Evolutionary conservation across 768 basidiomycete species (phyloP), one percentile per base, ranked within the genome.

Genomic region (Plicaturopsis crispa): DNA sequence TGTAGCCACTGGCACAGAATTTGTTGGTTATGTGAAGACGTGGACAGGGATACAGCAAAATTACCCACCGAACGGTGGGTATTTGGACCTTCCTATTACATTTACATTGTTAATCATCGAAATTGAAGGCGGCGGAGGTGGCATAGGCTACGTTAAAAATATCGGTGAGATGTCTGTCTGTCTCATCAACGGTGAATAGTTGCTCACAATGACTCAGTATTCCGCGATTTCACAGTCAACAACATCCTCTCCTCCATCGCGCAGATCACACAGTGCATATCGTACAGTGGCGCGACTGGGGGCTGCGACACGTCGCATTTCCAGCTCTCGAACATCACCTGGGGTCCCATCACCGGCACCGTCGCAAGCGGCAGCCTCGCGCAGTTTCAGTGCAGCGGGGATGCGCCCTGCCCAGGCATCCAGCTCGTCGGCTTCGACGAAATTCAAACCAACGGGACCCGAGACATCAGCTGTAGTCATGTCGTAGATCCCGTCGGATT

Each of bases 81-180:
- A 28, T 31, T 6, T 19, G 19, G 30, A 36, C 24, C n/a, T n/a
- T 20, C 32, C 7, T 31, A 30, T 31, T 13, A 11, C 30, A 14
- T 22, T 6, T 10, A 11, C 24, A 20, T n/a, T 8, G 5, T 11
- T 11, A 31, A 12, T 38, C 19, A 6, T 24, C 16, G n/a, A n/a
- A n/a, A n/a, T n/a, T n/a, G n/a, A n/a, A 57, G 54, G 59, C 4
- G 57, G 59, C n/a, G 60, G 59, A 1, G 57, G 59, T 7, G 60
- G 59, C 12, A 44, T 52, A 5, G 60, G 59, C 23, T 54, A 52
- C 37, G 60, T 54, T 7, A 51, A 44, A 24, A 57, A 58, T 39
- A 48, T 59, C 28, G 50, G 50, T 53, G 37, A 3, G 52, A 35
- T 10, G n/a, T 16, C 24, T 31, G 10, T 3, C 10, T 10, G 13